Evolutionary conservation across 345 rosid genomes (phyloP).

Genomic region (Euphorbia pulcherrima): DNA sequence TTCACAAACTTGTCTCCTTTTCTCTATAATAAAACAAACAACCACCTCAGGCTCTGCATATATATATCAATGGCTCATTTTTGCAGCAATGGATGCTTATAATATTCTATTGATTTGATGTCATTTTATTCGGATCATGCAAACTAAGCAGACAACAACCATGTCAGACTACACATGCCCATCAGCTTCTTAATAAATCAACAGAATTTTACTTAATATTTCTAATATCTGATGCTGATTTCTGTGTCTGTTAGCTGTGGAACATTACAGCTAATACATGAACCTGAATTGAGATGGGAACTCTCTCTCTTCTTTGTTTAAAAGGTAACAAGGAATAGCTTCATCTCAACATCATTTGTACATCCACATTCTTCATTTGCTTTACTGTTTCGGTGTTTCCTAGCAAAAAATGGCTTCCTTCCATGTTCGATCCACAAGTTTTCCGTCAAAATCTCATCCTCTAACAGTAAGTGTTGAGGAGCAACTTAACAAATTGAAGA

Average conservation of each 20-base stretch:
- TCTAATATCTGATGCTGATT: neutral
- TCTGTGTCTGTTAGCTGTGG: neutral
- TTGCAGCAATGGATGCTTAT: no score
- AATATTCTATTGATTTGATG: no score
- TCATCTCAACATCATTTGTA: neutral
- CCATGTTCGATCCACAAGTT: neutral
- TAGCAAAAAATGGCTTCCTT: neutral
- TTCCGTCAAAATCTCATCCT: constrained; percentile 25
- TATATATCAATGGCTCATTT: no score
- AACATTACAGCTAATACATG: neutral
- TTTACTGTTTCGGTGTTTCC: neutral
- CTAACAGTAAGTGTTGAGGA: constrained; percentile 26
- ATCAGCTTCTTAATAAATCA: neutral
- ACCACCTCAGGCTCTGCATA: no score
- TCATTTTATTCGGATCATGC: no score
- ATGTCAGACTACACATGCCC: neutral
- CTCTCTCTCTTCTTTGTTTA: neutral
- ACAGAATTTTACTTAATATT: neutral
- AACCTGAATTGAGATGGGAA: neutral
- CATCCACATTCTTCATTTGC: neutral
- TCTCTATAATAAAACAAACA: neutral
- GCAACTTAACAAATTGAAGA: constrained; percentile 27
- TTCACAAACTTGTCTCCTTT: constrained; percentile 6
- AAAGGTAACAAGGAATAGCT: neutral
- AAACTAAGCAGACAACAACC: no score